Base-by-base conservation (phyloP, 2,329 filamentous ascomycete species). In the Nannizziopsis barbatae region DNA sequence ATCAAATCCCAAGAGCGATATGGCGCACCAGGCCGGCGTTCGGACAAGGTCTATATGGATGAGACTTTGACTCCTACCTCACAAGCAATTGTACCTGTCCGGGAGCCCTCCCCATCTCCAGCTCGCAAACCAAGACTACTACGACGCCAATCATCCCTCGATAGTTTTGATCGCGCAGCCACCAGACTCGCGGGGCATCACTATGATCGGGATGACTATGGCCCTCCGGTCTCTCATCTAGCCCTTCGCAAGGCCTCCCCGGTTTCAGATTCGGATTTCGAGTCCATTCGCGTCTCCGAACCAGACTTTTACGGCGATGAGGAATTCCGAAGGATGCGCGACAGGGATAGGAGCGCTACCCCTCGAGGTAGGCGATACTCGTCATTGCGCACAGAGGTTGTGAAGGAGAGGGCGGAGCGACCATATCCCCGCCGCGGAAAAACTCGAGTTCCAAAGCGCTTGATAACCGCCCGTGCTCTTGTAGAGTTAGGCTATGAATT, bases 401-500 rank as follows among this genome's bases (percentile, higher is more conserved):
- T 60, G 31, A 58, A 62, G 53, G 63, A 60, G 49, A 56, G 59
- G 53, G 58, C 60, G 33, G 64, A 70, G 51, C 69, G 69, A 51
- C 66, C 70, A 50, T 86, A 84, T 55, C 83, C 84, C 8, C 84
- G 85, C 69, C 88, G 84, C 64, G 89, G 89, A 58, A 94, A 89
- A 74, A 95, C 89, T 11, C 80, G 85, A 57, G 88, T 95, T 63
- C 89, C 89, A 0, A 80, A 79, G 51, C 78, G 83, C 49, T 72
- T 95, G 51, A 86, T 93, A 11, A 84, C 85, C 55, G 83, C 84
- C 62, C 76, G 82, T 52, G 89, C 86, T 1, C 76, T 95, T 31
- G 81, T 85, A 53, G 86, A 95, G 54, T 73, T 94, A 11, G 83
- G 85, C 10, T 95, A 95, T 65, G 86, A 86, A 0, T 95, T 81